These are phyloP conservation scores for Nannochloropsis salina DNA, from an alignment of 108 stramenopile species.

Conservation along the genomic window DNA sequence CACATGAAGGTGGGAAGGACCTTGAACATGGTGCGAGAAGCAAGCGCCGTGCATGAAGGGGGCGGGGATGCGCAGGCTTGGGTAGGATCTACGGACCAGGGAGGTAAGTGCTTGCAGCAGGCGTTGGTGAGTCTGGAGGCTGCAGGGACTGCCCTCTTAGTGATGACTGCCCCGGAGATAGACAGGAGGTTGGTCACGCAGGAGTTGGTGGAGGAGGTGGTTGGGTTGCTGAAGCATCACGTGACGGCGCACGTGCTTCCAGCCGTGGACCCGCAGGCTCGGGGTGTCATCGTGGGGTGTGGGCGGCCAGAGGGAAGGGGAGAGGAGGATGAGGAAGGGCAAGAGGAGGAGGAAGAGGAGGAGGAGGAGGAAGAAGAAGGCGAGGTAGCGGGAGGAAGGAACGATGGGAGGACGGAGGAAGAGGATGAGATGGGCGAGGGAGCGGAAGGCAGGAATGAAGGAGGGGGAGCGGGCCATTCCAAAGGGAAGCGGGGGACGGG, in stretches of 20 bases:
- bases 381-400: neutral
- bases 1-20: constrained; percentile 26
- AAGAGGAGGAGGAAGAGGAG: constrained; percentile 8
- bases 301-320: constrained; percentile 18
- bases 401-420: neutral
- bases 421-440: neutral
- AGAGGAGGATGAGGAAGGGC: constrained; percentile 18
- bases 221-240: constrained; percentile 68
- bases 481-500: neutral
- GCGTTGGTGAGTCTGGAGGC: constrained; percentile 58
- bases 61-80: neutral
- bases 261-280: constrained; percentile 46
- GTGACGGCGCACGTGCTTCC: constrained; percentile 65
- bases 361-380: neutral
- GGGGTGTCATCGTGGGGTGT: neutral
- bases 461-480: neutral
- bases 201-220: constrained; percentile 69
- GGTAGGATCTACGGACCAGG: neutral
- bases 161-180: constrained; percentile 67
- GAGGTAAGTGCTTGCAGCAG: neutral
- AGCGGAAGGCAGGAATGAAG: neutral
- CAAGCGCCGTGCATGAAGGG: constrained; percentile 21
- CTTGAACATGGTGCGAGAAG: neutral
- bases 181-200: constrained; percentile 71
- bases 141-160: constrained; percentile 63